Evolutionary conservation across 768 basidiomycete species (phyloP), one percentile per base, ranked within the genome.

Genomic region (Tubosaeta sp.): DNA sequence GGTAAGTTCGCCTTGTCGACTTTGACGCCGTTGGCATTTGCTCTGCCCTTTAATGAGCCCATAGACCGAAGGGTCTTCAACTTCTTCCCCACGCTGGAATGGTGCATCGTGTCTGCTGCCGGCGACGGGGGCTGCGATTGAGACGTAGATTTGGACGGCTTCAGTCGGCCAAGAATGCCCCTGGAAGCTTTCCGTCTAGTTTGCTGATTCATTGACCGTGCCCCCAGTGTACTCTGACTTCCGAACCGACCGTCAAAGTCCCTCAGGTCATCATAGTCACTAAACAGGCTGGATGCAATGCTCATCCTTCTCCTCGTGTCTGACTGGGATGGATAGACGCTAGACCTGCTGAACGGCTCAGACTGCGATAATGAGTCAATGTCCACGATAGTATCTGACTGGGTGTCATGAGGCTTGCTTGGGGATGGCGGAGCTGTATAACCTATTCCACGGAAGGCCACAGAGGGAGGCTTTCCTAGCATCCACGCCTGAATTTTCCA

Each of bases 401-500:
- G 67, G 32, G 50, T 29, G 44, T 55, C 46, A 34, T 51, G 41
- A 57, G 48, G 72, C 59, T 56, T 74, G 60, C 64, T 50, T 62
- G 72, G 45, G 61, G 73, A 59, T 8, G 68, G 62, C 16, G 69
- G 66, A 17, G 80, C 81, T 39, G 83, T 83, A 63, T 88, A 92
- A 17, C 89, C 92, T 62, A 97, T 94, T 29, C 91, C 92, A 60
- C 90, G 81, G 61, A 85, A 92, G 1, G 87, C 78, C 38, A 92
- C 76, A 2, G 86, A 84, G 10, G 94, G 95, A 16, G 92, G 91
- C 63, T 97, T 97, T 57, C 95, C 97, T 29, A 99, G 81, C 85
- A 91, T 91, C 91, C 95, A 98, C 0, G 91, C 89, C 64, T 97
- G 93, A 42, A 98, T 76, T 68, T 88, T 92, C 94, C 94, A 97